Conservation (phyloP, 1,284 basidiomycete genomes). For the Puccinia polysora region DNA sequence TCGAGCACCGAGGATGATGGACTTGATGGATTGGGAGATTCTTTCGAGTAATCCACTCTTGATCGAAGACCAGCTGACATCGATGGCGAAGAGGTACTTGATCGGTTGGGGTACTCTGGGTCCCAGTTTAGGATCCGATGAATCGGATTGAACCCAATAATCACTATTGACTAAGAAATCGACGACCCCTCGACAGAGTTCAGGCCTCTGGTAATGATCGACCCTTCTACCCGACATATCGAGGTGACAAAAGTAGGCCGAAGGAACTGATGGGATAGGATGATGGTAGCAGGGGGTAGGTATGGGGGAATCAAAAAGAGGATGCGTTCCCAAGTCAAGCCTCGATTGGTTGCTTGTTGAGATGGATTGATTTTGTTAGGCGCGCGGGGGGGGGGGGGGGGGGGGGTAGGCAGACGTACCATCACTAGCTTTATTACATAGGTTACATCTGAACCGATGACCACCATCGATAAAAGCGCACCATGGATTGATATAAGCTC, state of each 20-base stretch:
- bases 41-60: slow-evolving; percentile 69
- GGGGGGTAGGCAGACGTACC: slow-evolving; percentile 58
- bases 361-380: neutral
- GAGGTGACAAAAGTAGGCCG: slow-evolving; percentile 80
- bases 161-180: slow-evolving; percentile 80
- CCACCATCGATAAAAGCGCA: slow-evolving; percentile 81
- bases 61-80: slow-evolving; percentile 71
- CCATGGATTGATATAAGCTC: slow-evolving; percentile 94
- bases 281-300: too few relatives aligned
- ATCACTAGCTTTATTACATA: slow-evolving; percentile 75
- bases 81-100: slow-evolving; percentile 80
- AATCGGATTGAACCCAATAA: slow-evolving; percentile 72
- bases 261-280: slow-evolving; percentile 68
- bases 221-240: slow-evolving; percentile 74
- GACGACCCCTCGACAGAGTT: slow-evolving; percentile 83
- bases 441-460: slow-evolving; percentile 82
- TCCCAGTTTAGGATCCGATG: slow-evolving; percentile 53
- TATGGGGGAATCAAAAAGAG: neutral
- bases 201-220: slow-evolving; percentile 76
- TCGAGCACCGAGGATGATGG: slow-evolving; percentile 64
- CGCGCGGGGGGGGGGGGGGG: too few relatives aligned
- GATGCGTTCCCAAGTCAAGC: neutral
- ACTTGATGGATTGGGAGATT: slow-evolving; percentile 65
- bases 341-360: neutral
- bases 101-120: slow-evolving; percentile 65